Evolutionary conservation across 768 basidiomycete genomes (phyloP).

Genomic region (Suillus hirtellus): DNA sequence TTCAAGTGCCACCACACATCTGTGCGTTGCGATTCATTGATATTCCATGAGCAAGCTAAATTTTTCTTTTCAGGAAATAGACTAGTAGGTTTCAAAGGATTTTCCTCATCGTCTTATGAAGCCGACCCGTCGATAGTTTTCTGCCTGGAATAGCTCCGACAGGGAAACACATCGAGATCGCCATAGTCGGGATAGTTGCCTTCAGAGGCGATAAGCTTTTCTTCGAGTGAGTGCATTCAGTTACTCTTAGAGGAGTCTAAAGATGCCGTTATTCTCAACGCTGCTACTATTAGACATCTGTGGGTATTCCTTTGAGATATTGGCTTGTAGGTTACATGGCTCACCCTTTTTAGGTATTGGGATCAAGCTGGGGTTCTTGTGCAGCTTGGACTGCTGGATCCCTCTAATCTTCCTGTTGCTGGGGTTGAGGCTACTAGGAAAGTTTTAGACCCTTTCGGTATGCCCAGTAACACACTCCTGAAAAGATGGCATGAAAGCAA

Average conservation of each 20-base stretch:
- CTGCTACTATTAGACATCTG: slow-evolving; percentile 26
- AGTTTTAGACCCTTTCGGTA: slow-evolving; percentile 42
- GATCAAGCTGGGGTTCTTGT: slow-evolving; percentile 49
- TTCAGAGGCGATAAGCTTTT: slow-evolving; percentile 51
- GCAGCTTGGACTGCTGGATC: slow-evolving; percentile 42
- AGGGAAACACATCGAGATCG: slow-evolving; percentile 40
- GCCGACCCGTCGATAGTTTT: slow-evolving; percentile 17
- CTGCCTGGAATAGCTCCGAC: slow-evolving; percentile 39
- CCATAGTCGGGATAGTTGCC: slow-evolving; percentile 45
- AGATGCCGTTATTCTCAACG: not conserved
- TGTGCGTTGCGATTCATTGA: slow-evolving; percentile 19
- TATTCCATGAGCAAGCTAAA: not conserved
- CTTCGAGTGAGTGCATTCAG: slow-evolving; percentile 40
- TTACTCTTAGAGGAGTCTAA: not conserved
- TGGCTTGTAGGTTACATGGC: not conserved
- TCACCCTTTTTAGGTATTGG: slow-evolving; percentile 38
- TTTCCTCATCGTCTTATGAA: not conserved
- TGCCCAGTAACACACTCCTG: slow-evolving; percentile 40
- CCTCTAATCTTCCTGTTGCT: slow-evolving; percentile 35
- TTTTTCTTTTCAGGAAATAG: slow-evolving; percentile 36
- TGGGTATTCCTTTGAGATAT: slow-evolving; percentile 16
- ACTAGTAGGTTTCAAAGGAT: slow-evolving; percentile 32
- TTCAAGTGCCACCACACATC: slow-evolving; percentile 43
- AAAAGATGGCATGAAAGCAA: slow-evolving; percentile 38
- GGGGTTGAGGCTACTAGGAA: slow-evolving; percentile 43